Evolutionary conservation across 106 monocot species (phyloP), one percentile per base, ranked within the genome.

Genomic region (Dioscorea zingiberensis): DNA sequence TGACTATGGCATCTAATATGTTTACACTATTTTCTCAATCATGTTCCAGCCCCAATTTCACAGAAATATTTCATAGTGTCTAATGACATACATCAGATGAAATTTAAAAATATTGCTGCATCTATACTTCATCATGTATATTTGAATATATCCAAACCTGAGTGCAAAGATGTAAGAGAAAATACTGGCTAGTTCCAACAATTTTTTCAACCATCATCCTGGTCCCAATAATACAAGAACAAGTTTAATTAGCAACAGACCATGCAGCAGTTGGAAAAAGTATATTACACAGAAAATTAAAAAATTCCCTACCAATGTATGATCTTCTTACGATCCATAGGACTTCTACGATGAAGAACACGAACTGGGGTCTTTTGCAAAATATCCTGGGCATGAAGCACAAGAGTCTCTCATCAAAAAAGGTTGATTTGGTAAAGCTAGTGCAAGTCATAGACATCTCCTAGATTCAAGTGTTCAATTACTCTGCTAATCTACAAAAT

Each of bases 301-400:
- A 21, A 48, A 21, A 11, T 12, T 13, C 51, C 63, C 29, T 80
- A 98, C 97, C 97, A 98, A 76, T 98, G 92, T 79, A 98, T 86
- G n/a, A 82, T 78, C 56, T 80, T 44, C 62, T 81, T 89, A 15
- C 97, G 78, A 56, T 89, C 92, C 69, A 98, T 61, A 66, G 88
- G 89, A 58, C 97, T 98, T 71, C 97, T 68, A 24, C 97, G 85
- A 77, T 98, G 97, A 73, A 98, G 88, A 27, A 98, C 92, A 63
- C 97, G 81, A 48, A 98, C 60, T 53, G 97, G 97, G 0, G 97
- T 98, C 47, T 47, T 89, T 71, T 98, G 97, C 24, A 64, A 30
- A 56, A 98, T 89, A 28, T 92, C 92, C 97, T 95, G 62, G 18
- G 69, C 15, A 69, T 10, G 59, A 76, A 63, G 26, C 13, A 32